Percentiles rank a stretch among this genome's conserved stretches.
phyloP scores from a whole-genome alignment of 495 filamentous ascomycete genomes.

The Opeltia flavorubescens region DNA sequence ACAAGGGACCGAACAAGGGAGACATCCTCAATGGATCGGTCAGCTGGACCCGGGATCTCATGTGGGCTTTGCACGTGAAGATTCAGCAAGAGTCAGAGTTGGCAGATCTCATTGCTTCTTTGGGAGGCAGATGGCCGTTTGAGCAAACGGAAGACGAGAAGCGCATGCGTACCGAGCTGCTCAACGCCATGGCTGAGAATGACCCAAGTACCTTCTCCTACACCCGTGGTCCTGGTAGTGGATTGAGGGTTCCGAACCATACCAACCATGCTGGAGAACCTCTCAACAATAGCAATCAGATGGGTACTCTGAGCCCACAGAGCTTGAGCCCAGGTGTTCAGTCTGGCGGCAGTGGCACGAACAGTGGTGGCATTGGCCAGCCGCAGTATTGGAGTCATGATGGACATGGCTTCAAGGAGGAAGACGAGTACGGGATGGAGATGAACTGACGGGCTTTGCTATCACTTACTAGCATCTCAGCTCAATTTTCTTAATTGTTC shows the following conservation, averaged over 20 bases:
- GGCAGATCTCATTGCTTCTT: conserved; percentile 50
- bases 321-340: conserved; percentile 62
- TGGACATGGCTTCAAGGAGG: conserved; percentile 72
- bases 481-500: too few species aligned
- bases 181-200: conserved; percentile 70
- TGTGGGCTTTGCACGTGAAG: conserved; percentile 87
- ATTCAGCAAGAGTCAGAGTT: conserved; percentile 79
- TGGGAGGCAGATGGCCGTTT: conserved; percentile 64
- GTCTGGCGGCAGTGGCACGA: conserved; percentile 39
- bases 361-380: conserved; percentile 35
- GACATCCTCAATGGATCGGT: conserved; percentile 96
- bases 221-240: conserved; percentile 67
- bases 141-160: conserved; percentile 83
- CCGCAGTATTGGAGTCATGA: conserved; percentile 61
- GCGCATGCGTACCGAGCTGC: conserved; percentile 84
- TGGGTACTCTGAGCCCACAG: conserved; percentile 36
- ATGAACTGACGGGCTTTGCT: conserved; percentile 43
- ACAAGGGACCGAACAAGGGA: conserved; percentile 97
- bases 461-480: too few species aligned
- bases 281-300: conserved; percentile 30
- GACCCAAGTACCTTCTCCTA: conserved; percentile 61
- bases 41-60: conserved; percentile 90
- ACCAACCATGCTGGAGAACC: conserved; percentile 82
- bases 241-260: conserved; percentile 80
- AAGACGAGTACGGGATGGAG: conserved; percentile 83